Evolutionary conservation across 257 asterid genomes (phyloP).

Genomic region (Paulownia fortunei): DNA sequence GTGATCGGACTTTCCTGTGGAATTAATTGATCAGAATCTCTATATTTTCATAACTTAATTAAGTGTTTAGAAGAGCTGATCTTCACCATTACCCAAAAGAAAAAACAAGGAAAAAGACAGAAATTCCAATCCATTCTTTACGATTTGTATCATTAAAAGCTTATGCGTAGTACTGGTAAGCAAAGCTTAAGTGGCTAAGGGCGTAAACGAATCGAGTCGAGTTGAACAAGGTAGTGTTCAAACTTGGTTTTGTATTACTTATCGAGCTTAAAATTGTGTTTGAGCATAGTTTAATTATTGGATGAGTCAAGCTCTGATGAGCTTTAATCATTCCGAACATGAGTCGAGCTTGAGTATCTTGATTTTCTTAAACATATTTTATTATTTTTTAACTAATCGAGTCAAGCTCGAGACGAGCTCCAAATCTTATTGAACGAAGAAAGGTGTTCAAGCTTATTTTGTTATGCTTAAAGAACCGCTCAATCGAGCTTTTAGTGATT

Average conservation of each 20-base stretch:
- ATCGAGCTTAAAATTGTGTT: not conserved
- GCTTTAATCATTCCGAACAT: not conserved
- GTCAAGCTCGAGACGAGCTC: not conserved
- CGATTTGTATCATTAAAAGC: conserved; percentile 5
- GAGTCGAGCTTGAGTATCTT: not conserved
- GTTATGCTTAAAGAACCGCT: not conserved
- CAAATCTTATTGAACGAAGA: not conserved
- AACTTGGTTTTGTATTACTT: not conserved
- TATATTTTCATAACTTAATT: not conserved
- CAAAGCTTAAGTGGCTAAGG: not conserved
- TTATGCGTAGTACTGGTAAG: not conserved
- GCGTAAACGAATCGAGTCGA: not conserved
- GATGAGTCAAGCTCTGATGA: not conserved
- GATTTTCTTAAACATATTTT: not conserved
- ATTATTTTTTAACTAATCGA: not conserved
- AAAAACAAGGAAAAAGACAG: not conserved
- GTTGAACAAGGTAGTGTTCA: not conserved
- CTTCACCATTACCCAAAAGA: conserved; percentile 4
- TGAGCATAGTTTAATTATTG: not conserved
- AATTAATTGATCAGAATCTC: conserved; percentile 1
- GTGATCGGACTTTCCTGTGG: conserved; percentile 16
- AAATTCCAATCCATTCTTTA: not conserved
- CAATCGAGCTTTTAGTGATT: not conserved
- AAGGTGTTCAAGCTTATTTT: not conserved
- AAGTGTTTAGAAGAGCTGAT: conserved; percentile 22